phyloP scores from a whole-genome alignment of 192 early-diverging fungal species.

The Coemansia sp. region DNA sequence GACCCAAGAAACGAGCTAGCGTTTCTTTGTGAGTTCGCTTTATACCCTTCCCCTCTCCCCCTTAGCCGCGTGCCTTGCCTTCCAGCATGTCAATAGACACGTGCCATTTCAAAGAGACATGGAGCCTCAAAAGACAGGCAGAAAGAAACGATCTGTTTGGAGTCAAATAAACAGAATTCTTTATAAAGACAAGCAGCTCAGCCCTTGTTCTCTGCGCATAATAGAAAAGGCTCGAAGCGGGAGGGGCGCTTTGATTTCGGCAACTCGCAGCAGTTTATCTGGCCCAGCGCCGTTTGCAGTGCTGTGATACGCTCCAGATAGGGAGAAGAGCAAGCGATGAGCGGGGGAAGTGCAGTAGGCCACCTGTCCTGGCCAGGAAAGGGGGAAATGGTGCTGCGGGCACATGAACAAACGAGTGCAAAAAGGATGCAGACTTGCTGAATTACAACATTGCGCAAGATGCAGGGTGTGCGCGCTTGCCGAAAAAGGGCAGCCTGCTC shows the following conservation, averaged over 20 bases:
- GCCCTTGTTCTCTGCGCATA: not conserved
- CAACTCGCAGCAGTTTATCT: not conserved
- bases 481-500: too few species aligned
- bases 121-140: not conserved
- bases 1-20: not conserved
- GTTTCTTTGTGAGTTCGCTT: not conserved
- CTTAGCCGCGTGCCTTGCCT: not conserved
- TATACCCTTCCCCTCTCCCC: not conserved
- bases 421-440: too few species aligned
- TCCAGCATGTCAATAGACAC: not conserved
- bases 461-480: too few species aligned
- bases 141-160: not conserved
- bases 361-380: too few species aligned
- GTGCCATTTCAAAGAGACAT: not conserved
- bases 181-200: not conserved
- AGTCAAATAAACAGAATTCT: not conserved
- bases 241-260: conserved; percentile 1
- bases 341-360: too few species aligned
- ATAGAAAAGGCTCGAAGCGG: not conserved
- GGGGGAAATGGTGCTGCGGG: too few species aligned
- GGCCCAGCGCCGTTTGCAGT: too few species aligned
- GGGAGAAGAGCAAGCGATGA: too few species aligned
- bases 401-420: too few species aligned
- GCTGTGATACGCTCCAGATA: too few species aligned
- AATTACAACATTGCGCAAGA: too few species aligned